Evolutionary conservation across 2,329 filamentous ascomycete genomes (phyloP).

Genomic region (Neonectria ditissima): DNA sequence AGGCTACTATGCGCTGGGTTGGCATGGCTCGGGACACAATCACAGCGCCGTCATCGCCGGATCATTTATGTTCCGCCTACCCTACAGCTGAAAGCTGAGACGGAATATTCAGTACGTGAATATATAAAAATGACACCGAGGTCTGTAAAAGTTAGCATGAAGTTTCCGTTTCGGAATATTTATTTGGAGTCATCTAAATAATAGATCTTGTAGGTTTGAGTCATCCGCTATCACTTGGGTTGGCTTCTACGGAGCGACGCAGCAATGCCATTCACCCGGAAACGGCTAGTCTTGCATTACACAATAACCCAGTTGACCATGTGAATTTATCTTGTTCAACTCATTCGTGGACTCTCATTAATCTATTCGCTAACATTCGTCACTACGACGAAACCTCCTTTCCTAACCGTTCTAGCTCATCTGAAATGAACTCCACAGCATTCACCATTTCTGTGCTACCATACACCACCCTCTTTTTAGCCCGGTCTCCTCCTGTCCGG

Average conservation of each 20-base stretch:
- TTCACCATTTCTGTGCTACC: slow-evolving; percentile 89
- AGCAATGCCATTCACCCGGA: too few relatives aligned
- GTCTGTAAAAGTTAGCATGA: neutral
- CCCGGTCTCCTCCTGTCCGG: slow-evolving; percentile 75
- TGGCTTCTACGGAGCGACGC: too few relatives aligned
- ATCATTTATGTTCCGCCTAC: slow-evolving; percentile 15
- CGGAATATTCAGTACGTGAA: neutral
- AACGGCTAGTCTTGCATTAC: too few relatives aligned
- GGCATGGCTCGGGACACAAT: slow-evolving; percentile 10
- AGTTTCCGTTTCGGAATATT: too few relatives aligned
- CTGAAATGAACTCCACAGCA: slow-evolving; percentile 73
- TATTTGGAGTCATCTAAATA: too few relatives aligned
- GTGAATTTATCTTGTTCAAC: neutral
- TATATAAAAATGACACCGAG: too few relatives aligned
- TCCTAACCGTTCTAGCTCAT: slow-evolving; percentile 73
- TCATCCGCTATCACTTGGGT: too few relatives aligned
- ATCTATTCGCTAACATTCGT: slow-evolving; percentile 31
- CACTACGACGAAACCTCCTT: slow-evolving; percentile 61
- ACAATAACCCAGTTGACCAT: neutral
- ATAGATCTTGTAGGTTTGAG: too few relatives aligned
- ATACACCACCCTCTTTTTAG: slow-evolving; percentile 87
- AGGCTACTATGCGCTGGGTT: slow-evolving; percentile 17
- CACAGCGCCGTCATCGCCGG: neutral
- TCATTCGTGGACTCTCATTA: slow-evolving; percentile 31
- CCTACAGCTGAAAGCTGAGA: neutral